A percentile compares a stretch with the other conserved stretches of the same genome.
phyloP scores from a whole-genome alignment of 208 protist genomes.

The Trypanosoma brucei region DNA sequence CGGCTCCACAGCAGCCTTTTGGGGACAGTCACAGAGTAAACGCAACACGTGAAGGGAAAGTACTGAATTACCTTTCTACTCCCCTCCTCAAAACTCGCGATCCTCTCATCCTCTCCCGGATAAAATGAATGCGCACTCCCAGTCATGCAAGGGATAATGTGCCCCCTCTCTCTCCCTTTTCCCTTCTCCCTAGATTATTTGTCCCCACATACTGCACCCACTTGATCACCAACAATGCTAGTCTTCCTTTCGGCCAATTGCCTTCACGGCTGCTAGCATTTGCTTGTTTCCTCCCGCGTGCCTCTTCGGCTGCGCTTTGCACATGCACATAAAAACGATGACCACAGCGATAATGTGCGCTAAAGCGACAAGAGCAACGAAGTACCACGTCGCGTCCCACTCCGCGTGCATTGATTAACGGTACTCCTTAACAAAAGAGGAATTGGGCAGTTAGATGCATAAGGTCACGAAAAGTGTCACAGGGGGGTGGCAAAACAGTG shows the following conservation, averaged over 20 bases:
- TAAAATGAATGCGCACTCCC: too few species aligned
- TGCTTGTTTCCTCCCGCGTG: not conserved
- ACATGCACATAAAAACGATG: constrained; percentile 19
- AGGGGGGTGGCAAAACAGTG: constrained; percentile 4
- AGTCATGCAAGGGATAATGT: too few species aligned
- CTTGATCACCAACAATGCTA: not conserved
- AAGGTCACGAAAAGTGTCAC: not conserved
- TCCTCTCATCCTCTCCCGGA: too few species aligned
- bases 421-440: not conserved
- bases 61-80: too few species aligned
- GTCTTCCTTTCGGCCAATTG: constrained; percentile 2
- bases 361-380: constrained; percentile 19
- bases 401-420: constrained; percentile 10
- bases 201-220: not conserved
- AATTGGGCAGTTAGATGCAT: not conserved
- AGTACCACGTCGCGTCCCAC: constrained; percentile 6
- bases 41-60: too few species aligned
- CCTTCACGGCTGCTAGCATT: not conserved
- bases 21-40: too few species aligned
- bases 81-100: too few species aligned
- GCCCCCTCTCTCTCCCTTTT: not conserved
- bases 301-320: constrained; percentile 5
- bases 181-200: not conserved
- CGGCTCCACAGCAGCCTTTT: too few species aligned
- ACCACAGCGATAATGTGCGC: constrained; percentile 21